Evolutionary conservation across 495 filamentous ascomycete species (phyloP), one percentile per base, ranked within the genome.

Genomic region (Thozetella sp.): DNA sequence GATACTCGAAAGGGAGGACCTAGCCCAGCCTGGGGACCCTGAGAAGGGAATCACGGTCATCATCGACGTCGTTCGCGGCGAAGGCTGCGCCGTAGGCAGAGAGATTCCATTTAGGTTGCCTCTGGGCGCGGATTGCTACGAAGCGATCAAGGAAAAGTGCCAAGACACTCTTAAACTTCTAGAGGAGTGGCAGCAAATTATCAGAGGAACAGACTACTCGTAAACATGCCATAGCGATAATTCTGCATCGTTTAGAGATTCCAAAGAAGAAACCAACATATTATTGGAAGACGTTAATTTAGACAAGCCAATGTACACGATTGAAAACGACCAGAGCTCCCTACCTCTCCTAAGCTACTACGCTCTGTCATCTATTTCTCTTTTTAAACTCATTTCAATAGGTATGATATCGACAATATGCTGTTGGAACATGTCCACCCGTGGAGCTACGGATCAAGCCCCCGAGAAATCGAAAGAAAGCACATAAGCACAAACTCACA

Each of bases 31-130:
- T 1, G 82, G 81, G 2, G 80, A 86, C 62, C 68, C 79, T 17
- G 66, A 67, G 43, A 84, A 84, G 66, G 83, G 76, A 0, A 72
- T 68, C 9, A 68, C 67, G 56, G 70, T 79, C 0, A 73, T 84
- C 53, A 70, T 81, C 13, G 82, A 86, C 57, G 75, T 80, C 26
- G 58, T 83, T 40, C 76, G 73, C 26, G 69, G 68, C 60, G 69
- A 69, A 15, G 78, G 76, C 0, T 66, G 68, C 26, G 75, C 68
- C 13, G 60, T 67, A 48, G 78, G 73, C 1, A 72, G 66, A 57
- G 65, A 68, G 1, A 58, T 84, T 19, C 78, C 79, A 10, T 64
- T 67, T 10, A 68, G 81, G 27, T 56, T 84, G 25, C 78, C 76
- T 0, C 55, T 85, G 48, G 83, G 80, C 9, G 67, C 68, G 2